Conservation (phyloP, 2,329 filamentous ascomycete species). For the Apiospora phragmitis region DNA sequence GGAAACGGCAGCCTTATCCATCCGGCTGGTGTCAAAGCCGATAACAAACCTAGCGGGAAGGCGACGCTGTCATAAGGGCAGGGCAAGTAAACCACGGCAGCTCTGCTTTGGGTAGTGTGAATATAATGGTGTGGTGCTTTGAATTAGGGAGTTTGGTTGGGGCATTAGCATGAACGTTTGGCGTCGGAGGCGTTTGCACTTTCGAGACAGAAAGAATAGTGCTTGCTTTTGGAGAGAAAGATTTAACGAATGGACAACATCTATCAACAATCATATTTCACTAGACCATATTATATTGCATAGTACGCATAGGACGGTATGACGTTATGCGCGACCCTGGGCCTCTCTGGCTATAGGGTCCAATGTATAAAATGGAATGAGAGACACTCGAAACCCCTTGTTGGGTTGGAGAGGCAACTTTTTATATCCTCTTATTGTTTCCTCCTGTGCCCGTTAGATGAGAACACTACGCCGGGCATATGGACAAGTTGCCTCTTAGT, state of each 20-base stretch:
- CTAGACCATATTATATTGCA: not conserved
- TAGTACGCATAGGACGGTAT: constrained; percentile 2
- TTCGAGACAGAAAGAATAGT: not conserved
- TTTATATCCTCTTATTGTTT: not conserved
- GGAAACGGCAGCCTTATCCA: constrained; percentile 27
- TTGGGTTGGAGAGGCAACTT: not conserved
- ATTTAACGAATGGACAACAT: not conserved
- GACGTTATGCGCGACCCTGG: not conserved
- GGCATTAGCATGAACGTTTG: not conserved
- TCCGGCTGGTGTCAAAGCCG: not conserved
- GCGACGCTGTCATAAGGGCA: not conserved
- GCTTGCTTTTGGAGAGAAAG: not conserved
- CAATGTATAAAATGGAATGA: not conserved
- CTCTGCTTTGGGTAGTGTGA: not conserved
- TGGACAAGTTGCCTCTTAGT: too few species aligned
- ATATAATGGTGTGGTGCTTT: not conserved
- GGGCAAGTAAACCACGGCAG: not conserved
- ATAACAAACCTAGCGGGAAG: not conserved
- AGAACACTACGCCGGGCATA: too few species aligned
- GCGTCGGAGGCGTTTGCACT: not conserved
- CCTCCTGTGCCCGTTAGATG: not conserved
- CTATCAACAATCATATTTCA: not conserved
- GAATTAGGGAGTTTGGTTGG: not conserved
- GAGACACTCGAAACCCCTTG: not conserved
- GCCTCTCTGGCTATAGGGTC: not conserved